Base-by-base conservation (phyloP, 257 asterid genomes). In the Solanum raphanifolium region DNA sequence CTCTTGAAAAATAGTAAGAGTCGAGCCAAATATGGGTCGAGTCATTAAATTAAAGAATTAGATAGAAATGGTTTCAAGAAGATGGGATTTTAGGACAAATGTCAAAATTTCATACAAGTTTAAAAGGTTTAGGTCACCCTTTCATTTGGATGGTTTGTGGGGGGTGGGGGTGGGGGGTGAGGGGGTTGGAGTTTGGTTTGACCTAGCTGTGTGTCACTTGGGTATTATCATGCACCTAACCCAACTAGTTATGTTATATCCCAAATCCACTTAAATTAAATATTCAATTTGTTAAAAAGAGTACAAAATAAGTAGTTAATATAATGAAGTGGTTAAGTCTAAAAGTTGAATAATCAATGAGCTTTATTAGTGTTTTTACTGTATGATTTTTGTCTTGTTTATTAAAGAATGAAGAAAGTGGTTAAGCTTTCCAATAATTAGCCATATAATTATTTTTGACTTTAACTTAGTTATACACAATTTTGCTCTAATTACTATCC, bases 171-270 rank as follows among this genome's bases (percentile, higher is more conserved):
- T 71, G 6, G 20, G 23, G 75, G 36, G 23, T 3, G n/a, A 12
- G n/a, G 43, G 41, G 81, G 48, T 9, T 86, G 86, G 92, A 91
- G 86, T 87, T 92, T 88, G 94, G 93, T 94, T 91, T 91, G 93
- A 92, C 92, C 87, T 62, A 69, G 88, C 87, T 84, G 60, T 87
- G 87, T 88, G 68, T 89, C 85, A 86, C 85, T 71, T 88, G 20
- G 86, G 79, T 87, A n/a, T 79, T 35, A 88, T 89, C 82, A 91
- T 89, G 43, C 90, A 92, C 92, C 95, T 91, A 94, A 93, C 88
- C 95, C 95, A 88, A 89, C 88, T 52, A 86, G 68, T 58, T 69
- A n/a, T 62, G 41, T 81, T 87, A n/a, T 27, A 27, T 29, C 85
- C 85, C 38, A 78, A 41, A 25, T 21, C 84, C 85, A 81, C 65